Percentiles rank a stretch among this genome's conserved stretches.
Conservation (phyloP, 176 grass and related monocot species). For the Carex kokanica region DNA sequence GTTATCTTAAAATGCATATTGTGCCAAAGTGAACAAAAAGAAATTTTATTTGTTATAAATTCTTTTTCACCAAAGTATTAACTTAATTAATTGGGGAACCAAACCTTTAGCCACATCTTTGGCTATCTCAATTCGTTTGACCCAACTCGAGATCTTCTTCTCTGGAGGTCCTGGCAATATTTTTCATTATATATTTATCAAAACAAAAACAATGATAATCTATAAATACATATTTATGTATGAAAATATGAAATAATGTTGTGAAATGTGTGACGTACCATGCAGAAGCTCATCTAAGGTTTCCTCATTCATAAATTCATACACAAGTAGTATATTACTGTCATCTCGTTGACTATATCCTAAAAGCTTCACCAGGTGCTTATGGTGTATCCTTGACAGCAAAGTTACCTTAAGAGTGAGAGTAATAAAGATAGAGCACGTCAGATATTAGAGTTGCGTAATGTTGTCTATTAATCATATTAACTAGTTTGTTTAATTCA, state of each 20-base stretch:
- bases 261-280: constrained; percentile 40
- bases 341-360: constrained; percentile 90
- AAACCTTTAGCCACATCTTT: constrained; percentile 86
- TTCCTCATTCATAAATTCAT: constrained; percentile 92
- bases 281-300: constrained; percentile 78
- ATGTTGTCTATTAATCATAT: neutral
- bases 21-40: no score
- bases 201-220: neutral
- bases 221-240: neutral
- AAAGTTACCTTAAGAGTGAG: constrained; percentile 64
- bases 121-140: constrained; percentile 86
- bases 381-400: constrained; percentile 92
- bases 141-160: constrained; percentile 68
- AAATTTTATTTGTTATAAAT: no score
- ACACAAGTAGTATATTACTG: constrained; percentile 86
- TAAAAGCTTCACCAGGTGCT: constrained; percentile 74
- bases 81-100: neutral
- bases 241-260: neutral
- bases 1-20: no score
- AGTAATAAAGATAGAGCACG: neutral
- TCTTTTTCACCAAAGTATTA: neutral
- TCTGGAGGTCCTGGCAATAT: constrained; percentile 46
- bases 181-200: neutral
- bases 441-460: neutral
- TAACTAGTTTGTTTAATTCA: no score